Evolutionary conservation across 2,329 filamentous ascomycete genomes (phyloP).

Genomic region (Lasiodiplodia sp.): DNA sequence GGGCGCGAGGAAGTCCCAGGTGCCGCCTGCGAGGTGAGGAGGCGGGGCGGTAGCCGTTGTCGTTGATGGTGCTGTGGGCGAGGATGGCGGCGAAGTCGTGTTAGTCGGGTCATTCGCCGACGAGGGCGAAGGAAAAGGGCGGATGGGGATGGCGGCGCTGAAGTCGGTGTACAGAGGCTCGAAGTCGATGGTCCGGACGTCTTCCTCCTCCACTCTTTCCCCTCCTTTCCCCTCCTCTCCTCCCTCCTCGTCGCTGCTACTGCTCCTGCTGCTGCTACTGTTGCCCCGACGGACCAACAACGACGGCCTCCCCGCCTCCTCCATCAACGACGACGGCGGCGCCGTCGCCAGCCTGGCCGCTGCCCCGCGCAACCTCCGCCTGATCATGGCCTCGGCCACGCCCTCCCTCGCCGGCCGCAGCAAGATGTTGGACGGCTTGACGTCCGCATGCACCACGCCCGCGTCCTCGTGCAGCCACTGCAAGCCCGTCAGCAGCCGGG

Average conservation of each 20-base stretch:
- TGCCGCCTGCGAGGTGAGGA: conserved; percentile 50
- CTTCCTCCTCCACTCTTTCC: conserved; percentile 10
- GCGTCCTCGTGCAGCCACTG: conserved; percentile 50
- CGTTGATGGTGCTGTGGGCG: conserved; percentile 16
- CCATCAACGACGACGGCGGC: too few species aligned
- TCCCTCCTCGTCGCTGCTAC: not conserved
- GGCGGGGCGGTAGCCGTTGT: conserved; percentile 33
- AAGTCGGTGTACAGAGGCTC: conserved; percentile 48
- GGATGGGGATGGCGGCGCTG: conserved; percentile 36
- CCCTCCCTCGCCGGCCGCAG: conserved; percentile 38
- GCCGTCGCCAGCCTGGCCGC: not conserved
- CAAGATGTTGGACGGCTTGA: conserved; percentile 58
- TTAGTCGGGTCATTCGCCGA: not conserved
- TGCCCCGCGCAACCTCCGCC: conserved; percentile 3
- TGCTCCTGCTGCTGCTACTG: not conserved
- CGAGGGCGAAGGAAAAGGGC: not conserved
- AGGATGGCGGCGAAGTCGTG: conserved; percentile 33
- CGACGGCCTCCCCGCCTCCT: conserved; percentile 1
- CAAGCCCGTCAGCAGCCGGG: conserved; percentile 50
- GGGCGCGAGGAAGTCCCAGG: conserved; percentile 57
- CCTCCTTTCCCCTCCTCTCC: not conserved
- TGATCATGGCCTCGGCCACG: conserved; percentile 27
- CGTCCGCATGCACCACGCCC: conserved; percentile 53
- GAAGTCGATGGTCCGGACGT: conserved; percentile 5
- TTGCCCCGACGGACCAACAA: not conserved